phyloP scores from a whole-genome alignment of 768 basidiomycete genomes.

The Pholiota molesta region DNA sequence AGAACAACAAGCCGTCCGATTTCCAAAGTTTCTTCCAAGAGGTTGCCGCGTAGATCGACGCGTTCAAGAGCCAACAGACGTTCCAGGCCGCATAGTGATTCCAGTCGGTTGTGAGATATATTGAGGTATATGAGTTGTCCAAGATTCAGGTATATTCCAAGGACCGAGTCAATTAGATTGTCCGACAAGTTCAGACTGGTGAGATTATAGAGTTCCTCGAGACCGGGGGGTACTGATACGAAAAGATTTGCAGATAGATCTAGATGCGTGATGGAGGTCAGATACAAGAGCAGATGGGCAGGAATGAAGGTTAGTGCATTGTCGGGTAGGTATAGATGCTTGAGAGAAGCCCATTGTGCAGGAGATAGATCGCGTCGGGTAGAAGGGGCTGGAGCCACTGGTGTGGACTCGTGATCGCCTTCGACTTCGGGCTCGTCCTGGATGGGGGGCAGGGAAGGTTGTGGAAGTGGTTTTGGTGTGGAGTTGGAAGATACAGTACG shows the following conservation, averaged over 20 bases:
- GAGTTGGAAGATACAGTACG: background rate
- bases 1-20: constrained; percentile 80
- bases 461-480: constrained; percentile 34
- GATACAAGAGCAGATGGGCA: constrained; percentile 61
- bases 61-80: constrained; percentile 83
- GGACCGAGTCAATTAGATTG: constrained; percentile 97
- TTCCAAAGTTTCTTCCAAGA: constrained; percentile 82
- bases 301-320: constrained; percentile 84
- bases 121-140: constrained; percentile 80
- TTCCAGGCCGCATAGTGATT: constrained; percentile 95
- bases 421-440: constrained; percentile 31
- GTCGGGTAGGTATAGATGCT: constrained; percentile 75
- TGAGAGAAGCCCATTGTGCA: constrained; percentile 75
- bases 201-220: constrained; percentile 76
- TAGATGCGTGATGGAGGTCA: constrained; percentile 78
- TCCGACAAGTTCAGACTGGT: constrained; percentile 92
- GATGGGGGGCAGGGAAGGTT: constrained; percentile 14
- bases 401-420: constrained; percentile 12
- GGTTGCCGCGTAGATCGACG: constrained; percentile 81
- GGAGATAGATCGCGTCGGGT: constrained; percentile 49
- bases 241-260: constrained; percentile 92
- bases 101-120: constrained; percentile 84
- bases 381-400: constrained; percentile 18
- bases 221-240: constrained; percentile 80
- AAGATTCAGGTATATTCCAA: constrained; percentile 82